Conservation (phyloP, 805 yeast species). For the Soucietia sequanensis region DNA sequence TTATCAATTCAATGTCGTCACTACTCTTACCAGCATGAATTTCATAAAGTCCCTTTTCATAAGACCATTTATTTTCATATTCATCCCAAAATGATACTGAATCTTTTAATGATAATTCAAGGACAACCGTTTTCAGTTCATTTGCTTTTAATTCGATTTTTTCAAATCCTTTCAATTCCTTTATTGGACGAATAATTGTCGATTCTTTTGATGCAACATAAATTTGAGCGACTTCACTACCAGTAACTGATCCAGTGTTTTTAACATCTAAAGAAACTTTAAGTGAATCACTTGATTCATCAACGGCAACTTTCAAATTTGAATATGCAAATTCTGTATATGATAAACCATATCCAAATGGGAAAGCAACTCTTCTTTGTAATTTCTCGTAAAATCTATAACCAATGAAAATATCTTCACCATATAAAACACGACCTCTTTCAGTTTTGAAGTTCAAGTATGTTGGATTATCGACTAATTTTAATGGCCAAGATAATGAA, state of each 20-base stretch:
- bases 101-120: conserved; percentile 21
- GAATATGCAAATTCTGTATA: conserved; percentile 23
- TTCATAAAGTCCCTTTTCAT: conserved; percentile 23
- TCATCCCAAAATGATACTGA: conserved; percentile 29
- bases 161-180: conserved; percentile 30
- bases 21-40: conserved; percentile 23
- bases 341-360: conserved; percentile 33
- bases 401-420: conserved; percentile 33
- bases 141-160: conserved; percentile 22
- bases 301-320: conserved; percentile 12
- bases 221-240: conserved; percentile 29
- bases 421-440: conserved; percentile 31
- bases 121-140: conserved; percentile 10
- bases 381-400: conserved; percentile 30
- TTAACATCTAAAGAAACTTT: conserved; percentile 16
- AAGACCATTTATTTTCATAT: conserved; percentile 24
- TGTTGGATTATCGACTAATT: conserved; percentile 25
- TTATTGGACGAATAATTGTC: conserved; percentile 20
- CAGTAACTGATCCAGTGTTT: conserved; percentile 23
- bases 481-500: conserved; percentile 22
- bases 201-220: conserved; percentile 19
- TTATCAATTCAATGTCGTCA: conserved; percentile 12
- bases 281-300: conserved; percentile 14
- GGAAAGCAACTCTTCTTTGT: conserved; percentile 24
- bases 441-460: conserved; percentile 27